Evolutionary conservation across 345 rosid species (phyloP).

Genomic region (Anacardium occidentale): DNA sequence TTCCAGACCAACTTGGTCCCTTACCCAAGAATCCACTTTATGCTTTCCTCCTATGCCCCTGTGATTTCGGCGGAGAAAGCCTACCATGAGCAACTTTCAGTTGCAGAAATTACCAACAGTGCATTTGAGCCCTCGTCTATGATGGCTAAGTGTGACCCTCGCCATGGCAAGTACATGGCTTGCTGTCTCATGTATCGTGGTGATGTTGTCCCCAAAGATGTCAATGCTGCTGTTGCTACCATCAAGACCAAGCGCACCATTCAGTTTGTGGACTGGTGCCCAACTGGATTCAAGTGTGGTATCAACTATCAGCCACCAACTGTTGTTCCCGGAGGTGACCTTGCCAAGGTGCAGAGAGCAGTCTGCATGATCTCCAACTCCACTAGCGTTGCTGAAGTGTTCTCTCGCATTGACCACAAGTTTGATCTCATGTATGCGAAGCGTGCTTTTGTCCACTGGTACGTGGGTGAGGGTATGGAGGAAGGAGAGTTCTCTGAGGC

Average conservation of each 20-base stretch:
- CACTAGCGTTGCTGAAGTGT: constrained; percentile 79
- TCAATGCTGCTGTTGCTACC: constrained; percentile 70
- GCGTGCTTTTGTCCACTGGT: constrained; percentile 81
- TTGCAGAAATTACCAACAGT: constrained; percentile 62
- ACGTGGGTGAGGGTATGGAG: constrained; percentile 85
- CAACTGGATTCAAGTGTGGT: constrained; percentile 79
- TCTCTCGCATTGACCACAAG: constrained; percentile 71
- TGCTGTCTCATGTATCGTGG: constrained; percentile 83
- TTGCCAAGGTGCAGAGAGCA: constrained; percentile 76
- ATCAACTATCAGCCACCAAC: constrained; percentile 82
- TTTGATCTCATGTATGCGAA: constrained; percentile 76
- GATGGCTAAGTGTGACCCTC: constrained; percentile 73
- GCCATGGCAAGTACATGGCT: constrained; percentile 90
- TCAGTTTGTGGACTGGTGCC: constrained; percentile 81
- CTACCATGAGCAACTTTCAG: constrained; percentile 54
- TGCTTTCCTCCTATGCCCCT: constrained; percentile 81
- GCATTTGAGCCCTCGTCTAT: constrained; percentile 49
- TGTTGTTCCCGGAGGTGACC: constrained; percentile 80
- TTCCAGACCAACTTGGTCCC: constrained; percentile 83
- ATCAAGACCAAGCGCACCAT: constrained; percentile 77
- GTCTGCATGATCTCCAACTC: constrained; percentile 83
- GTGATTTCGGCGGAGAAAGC: constrained; percentile 67
- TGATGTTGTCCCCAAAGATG: constrained; percentile 78
- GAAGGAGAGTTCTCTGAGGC: constrained; percentile 83
- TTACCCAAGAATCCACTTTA: constrained; percentile 80